Base-by-base conservation (phyloP, 495 filamentous ascomycete genomes). In the Glonium stellatum region DNA sequence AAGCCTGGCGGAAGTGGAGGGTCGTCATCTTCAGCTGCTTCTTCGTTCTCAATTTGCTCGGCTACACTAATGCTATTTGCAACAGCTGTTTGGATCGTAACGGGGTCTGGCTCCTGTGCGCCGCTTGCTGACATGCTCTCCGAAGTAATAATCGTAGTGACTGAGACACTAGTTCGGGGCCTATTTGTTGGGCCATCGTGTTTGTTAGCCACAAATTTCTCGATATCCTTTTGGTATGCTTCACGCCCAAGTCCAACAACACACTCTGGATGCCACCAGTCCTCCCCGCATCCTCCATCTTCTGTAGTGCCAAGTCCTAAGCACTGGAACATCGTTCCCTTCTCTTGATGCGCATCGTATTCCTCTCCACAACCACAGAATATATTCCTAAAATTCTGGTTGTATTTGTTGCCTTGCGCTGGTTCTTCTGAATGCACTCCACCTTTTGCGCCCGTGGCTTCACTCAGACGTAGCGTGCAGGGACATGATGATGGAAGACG, bases 291-390 rank as follows among this genome's bases (percentile, higher is more conserved):
- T 4, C 90, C 91, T 9, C 89, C 90, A 3, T 86, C 84, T 64
- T 87, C 87, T 36, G 81, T 81, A 0, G 83, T 85, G 0, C 90
- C 91, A 4, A 99, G 79, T 0, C 91, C 90, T 1, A 97, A 71
- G 71, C 95, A 99, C 74, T 99, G 95, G 70, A 92, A 97, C 95
- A 99, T 99, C n/a, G 90, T 97, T 1, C 93, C 93, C 65, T 90
- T 92, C 72, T 99, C 90, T 68, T 85, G 76, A 42, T 90, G 76
- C 0, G 90, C 82, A 67, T 95, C 84, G 68, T 99, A 99, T 54
- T 90, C 79, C 66, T 90, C 83, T 27, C 80, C 83, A 68, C 95
- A 99, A 12, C 87, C 89, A 71, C 95, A 99, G 73, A 97, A 99
- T 54, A 81, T 81, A 62, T 96, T 96, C 64, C 82, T 82, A 64